These are phyloP conservation scores for Eimeria mitis DNA, from an alignment of 169 alveolate species.

Conservation along the genomic window DNA sequence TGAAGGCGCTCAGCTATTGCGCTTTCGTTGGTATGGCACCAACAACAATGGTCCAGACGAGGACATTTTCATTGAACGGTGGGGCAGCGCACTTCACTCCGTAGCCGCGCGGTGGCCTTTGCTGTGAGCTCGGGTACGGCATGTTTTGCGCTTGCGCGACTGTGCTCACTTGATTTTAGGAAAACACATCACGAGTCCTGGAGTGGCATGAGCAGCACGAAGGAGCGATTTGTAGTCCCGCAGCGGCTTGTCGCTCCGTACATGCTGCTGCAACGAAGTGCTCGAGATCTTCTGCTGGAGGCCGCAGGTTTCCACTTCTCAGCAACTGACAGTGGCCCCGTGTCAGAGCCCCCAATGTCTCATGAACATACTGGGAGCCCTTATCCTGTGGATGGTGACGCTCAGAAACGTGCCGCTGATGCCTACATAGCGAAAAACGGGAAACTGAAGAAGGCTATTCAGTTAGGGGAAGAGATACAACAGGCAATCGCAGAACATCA, in stretches of 20 bases:
- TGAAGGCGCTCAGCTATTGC: constrained; percentile 89
- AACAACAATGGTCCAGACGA: constrained; percentile 86
- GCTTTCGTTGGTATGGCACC: constrained; percentile 89
- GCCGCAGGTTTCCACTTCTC: constrained; percentile 31
- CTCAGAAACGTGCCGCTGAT: constrained; percentile 9
- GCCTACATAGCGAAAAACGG: constrained; percentile 37
- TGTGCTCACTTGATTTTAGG: constrained; percentile 82
- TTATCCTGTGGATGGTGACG: neutral
- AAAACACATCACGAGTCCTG: constrained; percentile 91
- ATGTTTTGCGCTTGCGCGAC: neutral
- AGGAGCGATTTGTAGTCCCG: constrained; percentile 87
- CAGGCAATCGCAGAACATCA: constrained; percentile 80
- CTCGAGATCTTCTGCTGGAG: constrained; percentile 60
- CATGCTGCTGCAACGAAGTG: constrained; percentile 52
- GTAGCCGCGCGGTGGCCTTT: neutral
- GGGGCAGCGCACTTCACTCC: neutral
- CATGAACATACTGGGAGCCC: neutral
- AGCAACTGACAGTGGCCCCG: neutral
- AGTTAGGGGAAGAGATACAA: constrained; percentile 86
- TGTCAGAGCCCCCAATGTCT: neutral
- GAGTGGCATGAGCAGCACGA: constrained; percentile 89
- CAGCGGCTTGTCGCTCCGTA: constrained; percentile 54
- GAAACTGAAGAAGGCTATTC: constrained; percentile 53
- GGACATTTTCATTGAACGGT: constrained; percentile 82
- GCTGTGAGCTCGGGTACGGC: neutral